phyloP scores from a whole-genome alignment of 163 green algal species.

The Chlamydomonas reinhardtii region DNA sequence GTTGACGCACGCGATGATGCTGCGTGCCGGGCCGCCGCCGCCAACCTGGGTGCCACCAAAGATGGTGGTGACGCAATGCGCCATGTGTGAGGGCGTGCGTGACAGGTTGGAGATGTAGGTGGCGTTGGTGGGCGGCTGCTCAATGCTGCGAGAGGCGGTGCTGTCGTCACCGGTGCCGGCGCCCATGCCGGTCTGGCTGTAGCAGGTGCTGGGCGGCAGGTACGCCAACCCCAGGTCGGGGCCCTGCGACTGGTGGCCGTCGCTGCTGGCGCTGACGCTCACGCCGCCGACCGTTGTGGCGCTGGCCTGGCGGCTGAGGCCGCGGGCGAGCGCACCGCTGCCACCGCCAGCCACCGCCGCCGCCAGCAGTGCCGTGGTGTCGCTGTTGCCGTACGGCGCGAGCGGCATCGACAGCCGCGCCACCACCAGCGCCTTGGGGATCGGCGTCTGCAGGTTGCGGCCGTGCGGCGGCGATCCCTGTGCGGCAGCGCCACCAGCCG shows the following conservation, averaged over 20 bases:
- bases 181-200: too few species aligned
- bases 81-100: background rate
- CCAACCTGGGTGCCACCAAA: too few species aligned
- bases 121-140: background rate
- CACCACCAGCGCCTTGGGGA: background rate
- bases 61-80: too few species aligned
- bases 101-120: background rate
- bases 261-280: background rate
- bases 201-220: too few species aligned
- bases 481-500: background rate
- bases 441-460: background rate
- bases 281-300: background rate
- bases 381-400: background rate
- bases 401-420: slow-evolving; percentile 13
- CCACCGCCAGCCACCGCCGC: background rate
- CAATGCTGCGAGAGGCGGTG: too few species aligned
- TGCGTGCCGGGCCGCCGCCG: background rate
- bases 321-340: background rate
- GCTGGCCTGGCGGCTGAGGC: slow-evolving; percentile 15
- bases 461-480: too few species aligned
- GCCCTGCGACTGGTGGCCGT: background rate
- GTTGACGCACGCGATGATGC: slow-evolving; percentile 1
- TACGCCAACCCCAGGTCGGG: background rate
- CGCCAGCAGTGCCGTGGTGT: background rate
- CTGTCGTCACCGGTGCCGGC: too few species aligned